phyloP scores from a whole-genome alignment of 2,329 filamentous ascomycete species.

The Fusarium foetens region DNA sequence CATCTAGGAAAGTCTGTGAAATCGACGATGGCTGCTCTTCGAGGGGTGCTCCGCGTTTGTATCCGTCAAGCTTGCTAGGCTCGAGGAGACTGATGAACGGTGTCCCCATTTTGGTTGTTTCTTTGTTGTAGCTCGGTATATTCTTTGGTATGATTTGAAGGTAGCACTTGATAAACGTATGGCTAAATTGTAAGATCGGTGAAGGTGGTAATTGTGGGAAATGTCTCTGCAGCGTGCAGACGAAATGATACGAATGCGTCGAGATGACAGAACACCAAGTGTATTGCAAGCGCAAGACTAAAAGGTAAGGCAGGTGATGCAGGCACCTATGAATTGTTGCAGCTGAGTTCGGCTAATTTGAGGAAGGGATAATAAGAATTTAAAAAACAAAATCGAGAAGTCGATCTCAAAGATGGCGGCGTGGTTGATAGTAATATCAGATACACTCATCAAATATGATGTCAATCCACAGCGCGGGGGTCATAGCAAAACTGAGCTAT shows the following conservation, averaged over 20 bases:
- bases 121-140: not conserved
- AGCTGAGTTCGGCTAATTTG: not conserved
- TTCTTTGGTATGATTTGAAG: not conserved
- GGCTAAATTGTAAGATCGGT: not conserved
- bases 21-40: constrained; percentile 58
- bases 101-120: constrained; percentile 55
- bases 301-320: not conserved
- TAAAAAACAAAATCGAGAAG: not conserved
- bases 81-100: constrained; percentile 61
- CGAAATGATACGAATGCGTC: not conserved
- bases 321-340: not conserved
- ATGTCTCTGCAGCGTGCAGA: not conserved
- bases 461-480: constrained; percentile 29
- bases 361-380: not conserved
- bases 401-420: not conserved
- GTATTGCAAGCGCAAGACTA: not conserved
- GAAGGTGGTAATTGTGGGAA: not conserved
- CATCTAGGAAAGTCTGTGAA: constrained; percentile 68
- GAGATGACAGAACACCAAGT: constrained; percentile 9
- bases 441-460: constrained; percentile 25
- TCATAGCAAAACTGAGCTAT: constrained; percentile 3
- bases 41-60: constrained; percentile 53
- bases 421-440: not conserved
- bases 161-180: not conserved
- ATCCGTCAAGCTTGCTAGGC: constrained; percentile 61